Conservation (phyloP, 345 rosid genomes). For the Salix purpurea region DNA sequence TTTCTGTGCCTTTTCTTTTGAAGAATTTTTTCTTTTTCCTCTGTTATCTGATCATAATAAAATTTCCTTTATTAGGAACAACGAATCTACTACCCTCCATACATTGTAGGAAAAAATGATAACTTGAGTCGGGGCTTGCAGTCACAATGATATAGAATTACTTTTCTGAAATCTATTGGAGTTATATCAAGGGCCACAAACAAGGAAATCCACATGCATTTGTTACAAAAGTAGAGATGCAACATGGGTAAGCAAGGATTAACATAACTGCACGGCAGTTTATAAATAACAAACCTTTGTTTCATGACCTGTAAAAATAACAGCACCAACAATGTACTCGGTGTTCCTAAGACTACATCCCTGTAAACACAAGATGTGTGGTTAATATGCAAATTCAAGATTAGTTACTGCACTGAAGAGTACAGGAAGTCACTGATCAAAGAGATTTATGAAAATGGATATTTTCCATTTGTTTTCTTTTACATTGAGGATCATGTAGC, state of each 20-base stretch:
- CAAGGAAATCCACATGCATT: background rate
- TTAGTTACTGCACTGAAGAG: constrained; percentile 14
- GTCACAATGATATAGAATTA: background rate
- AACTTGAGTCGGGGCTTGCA: background rate
- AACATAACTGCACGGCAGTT: background rate
- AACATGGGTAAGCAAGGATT: background rate
- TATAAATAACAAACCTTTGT: constrained; percentile 68
- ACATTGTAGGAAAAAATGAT: background rate
- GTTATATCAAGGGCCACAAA: background rate
- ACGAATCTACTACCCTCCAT: background rate
- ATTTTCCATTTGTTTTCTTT: background rate
- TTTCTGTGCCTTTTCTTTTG: background rate
- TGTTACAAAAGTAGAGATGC: background rate
- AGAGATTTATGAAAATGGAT: background rate
- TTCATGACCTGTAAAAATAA: constrained; percentile 93
- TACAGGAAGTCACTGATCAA: background rate
- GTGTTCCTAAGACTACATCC: constrained; percentile 99
- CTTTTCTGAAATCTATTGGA: background rate
- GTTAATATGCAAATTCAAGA: background rate
- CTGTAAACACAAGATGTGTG: constrained; percentile 35
- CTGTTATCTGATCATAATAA: background rate
- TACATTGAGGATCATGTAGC: background rate
- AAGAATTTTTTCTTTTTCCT: background rate
- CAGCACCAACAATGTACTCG: constrained; percentile 77
- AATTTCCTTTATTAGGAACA: background rate